These are phyloP conservation scores for Mercurialis annua DNA, from an alignment of 345 rosid genomes.

Conservation along the genomic window DNA sequence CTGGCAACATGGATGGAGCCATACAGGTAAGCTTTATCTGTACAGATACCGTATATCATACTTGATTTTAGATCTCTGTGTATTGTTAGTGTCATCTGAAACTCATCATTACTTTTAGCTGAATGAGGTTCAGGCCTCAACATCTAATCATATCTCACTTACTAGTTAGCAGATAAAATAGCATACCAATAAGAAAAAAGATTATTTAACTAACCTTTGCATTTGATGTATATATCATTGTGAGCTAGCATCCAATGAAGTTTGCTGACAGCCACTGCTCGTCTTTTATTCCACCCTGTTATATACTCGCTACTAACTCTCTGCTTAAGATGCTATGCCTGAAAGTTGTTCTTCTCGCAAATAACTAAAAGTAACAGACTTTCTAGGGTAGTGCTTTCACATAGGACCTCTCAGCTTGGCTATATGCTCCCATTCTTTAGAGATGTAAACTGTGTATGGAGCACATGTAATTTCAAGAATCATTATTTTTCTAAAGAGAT, in stretches of 20 bases:
- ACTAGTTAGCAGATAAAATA: not conserved
- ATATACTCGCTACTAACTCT: not conserved
- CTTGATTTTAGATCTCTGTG: not conserved
- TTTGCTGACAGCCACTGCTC: not conserved
- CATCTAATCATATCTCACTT: not conserved
- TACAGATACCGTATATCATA: not conserved
- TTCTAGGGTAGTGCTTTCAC: not conserved
- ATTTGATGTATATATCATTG: not conserved
- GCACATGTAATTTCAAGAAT: not conserved
- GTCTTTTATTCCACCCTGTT: not conserved
- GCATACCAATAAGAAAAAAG: not conserved
- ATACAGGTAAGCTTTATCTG: slow-evolving; percentile 51
- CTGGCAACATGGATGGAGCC: slow-evolving; percentile 70
- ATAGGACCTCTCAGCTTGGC: not conserved
- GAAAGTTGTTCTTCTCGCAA: not conserved
- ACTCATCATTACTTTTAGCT: not conserved
- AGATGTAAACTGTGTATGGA: not conserved
- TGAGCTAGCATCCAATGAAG: not conserved
- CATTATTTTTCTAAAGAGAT: not conserved
- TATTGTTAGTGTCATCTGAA: not conserved
- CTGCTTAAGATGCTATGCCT: not conserved
- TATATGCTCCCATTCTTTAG: not conserved
- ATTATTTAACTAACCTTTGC: not conserved
- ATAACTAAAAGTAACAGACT: not conserved
- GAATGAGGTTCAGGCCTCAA: slow-evolving; percentile 6